Evolutionary conservation across 495 filamentous ascomycete species (phyloP), one percentile per base, ranked within the genome.

Genomic region (Penicillium manginii): DNA sequence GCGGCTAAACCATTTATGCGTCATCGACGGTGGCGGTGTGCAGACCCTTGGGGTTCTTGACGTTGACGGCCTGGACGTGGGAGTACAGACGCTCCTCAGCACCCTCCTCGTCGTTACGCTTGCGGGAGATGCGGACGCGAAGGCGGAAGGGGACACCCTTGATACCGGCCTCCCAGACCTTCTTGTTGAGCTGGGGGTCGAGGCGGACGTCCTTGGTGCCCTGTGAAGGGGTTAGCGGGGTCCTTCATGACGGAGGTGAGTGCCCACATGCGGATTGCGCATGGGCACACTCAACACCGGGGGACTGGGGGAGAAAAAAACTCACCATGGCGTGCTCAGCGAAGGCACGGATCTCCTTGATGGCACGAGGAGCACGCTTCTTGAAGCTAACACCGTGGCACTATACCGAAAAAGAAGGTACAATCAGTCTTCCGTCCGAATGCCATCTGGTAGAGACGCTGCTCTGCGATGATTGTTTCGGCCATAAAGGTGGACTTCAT

Each of bases 101-200:
- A 68, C 90, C 92, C 83, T 99, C 94, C 84, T 99, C 94, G 77
- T 99, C 94, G 84, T 99, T 99, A 85, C 94, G 92, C 88, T 96
- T 94, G 77, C 94, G 91, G 66, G 91, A 96, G 83, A 99, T 96
- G 81, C 96, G 91, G 70, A 99, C 85, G 70, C 94, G 93, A 63
- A 99, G 85, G 77, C 94, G 86, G 88, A 89, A 98, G 53, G 93
- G 91, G 63, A 96, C 92, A 72, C 96, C 96, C 87, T 97, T 97
- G 82, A 99, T 87, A 78, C 94, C 94, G 73, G 89, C 84, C 80
- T 99, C 96, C 94, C 94, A 99, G 80, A 99, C 93, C 86, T 99
- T 97, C 89, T 99, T 99, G 88, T 99, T 99, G 64, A 99, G 83
- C 78, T 91, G 90, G 63, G 94, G 94, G 84, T 98, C 94, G 74